These are phyloP conservation scores for Tolypocladium ovalisporum DNA, from an alignment of 2,329 filamentous ascomycete species.

Conservation along the genomic window DNA sequence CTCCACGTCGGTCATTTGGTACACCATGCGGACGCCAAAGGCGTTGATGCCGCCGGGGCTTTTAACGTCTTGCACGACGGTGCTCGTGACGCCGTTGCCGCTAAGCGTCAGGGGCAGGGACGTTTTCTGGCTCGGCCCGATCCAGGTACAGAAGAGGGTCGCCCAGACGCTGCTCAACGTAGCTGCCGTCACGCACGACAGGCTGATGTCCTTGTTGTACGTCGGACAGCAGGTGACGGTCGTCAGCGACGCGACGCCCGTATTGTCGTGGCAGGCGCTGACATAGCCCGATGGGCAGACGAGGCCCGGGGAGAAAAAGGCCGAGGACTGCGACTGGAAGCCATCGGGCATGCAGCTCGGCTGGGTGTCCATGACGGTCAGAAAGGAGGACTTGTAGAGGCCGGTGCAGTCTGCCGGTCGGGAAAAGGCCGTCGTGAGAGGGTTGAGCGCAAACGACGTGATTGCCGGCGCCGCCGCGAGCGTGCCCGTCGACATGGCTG, in stretches of 20 bases:
- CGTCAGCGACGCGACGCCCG: constrained; percentile 13
- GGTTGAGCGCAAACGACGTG: constrained; percentile 11
- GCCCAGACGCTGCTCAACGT: constrained; percentile 12
- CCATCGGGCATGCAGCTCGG: constrained; percentile 16
- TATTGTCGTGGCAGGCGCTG: constrained; percentile 17
- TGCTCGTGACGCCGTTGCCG: constrained; percentile 11
- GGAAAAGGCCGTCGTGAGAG: constrained; percentile 15
- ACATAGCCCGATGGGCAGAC: constrained; percentile 19
- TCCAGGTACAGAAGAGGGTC: constrained; percentile 22
- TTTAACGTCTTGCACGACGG: constrained; percentile 9
- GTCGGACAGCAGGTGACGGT: constrained; percentile 25
- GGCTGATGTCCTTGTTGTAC: constrained; percentile 11
- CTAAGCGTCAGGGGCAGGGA: constrained; percentile 14
- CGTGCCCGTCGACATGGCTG: background rate
- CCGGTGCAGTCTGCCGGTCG: constrained; percentile 11
- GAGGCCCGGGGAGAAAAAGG: constrained; percentile 20
- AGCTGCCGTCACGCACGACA: constrained; percentile 16
- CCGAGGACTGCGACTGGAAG: constrained; percentile 13
- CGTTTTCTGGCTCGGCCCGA: constrained; percentile 12
- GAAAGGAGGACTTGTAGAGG: constrained; percentile 7
- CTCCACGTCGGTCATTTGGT: constrained; percentile 16
- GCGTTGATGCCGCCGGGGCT: constrained; percentile 18
- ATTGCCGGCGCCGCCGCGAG: constrained; percentile 1
- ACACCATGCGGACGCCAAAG: constrained; percentile 23
- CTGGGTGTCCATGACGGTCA: constrained; percentile 20